Evolutionary conservation across 2,329 filamentous ascomycete genomes (phyloP), one percentile per base, ranked within the genome.

Genomic region (Diaporthe australafricana): DNA sequence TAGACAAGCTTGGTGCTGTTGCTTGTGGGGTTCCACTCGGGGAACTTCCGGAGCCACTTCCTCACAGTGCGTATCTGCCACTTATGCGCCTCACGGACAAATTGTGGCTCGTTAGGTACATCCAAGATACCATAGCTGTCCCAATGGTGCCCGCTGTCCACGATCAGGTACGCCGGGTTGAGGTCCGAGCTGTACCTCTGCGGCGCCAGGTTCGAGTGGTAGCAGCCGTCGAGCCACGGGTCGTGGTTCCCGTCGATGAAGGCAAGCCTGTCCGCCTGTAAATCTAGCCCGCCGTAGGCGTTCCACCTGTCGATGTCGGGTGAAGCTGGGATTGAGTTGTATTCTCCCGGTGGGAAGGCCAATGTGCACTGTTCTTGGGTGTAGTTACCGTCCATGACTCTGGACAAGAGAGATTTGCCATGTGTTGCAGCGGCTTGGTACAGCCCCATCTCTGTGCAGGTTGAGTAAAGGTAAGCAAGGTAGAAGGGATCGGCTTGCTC

Each of bases 301-400:
- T 86, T 85, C 77, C 84, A 84, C 11, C 77, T 75, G 3, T 77
- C 76, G 4, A 86, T 74, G 67, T 87, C 80, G 0, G 86, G 86
- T 0, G 79, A 81, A 0, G 80, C 48, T 0, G 86, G 84, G 27
- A 88, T 83, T 38, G 75, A 74, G 74, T 86, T 87, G 77, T 84
- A 81, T 32, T 80, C 67, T 0, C 87, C 86, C 1, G 80, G 72
- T 0, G 86, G 84, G 74, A 88, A 89, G 1, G 87, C 85, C 86
- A 86, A 87, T n/a, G 75, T 82, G 74, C 87, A 88, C 86, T 87
- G 88, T 77, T 88, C 84, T 74, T 87, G 87, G 47, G 86, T 88
- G 77, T 88, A 88, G 50, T 82, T 79, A 11, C 81, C 81, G 60
- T 86, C 80, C 5, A 88, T 74, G 0, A 85, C 84, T 7, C 85